Base-by-base conservation (phyloP, 2,329 filamentous ascomycete species). In the Trichoderma sp. region DNA sequence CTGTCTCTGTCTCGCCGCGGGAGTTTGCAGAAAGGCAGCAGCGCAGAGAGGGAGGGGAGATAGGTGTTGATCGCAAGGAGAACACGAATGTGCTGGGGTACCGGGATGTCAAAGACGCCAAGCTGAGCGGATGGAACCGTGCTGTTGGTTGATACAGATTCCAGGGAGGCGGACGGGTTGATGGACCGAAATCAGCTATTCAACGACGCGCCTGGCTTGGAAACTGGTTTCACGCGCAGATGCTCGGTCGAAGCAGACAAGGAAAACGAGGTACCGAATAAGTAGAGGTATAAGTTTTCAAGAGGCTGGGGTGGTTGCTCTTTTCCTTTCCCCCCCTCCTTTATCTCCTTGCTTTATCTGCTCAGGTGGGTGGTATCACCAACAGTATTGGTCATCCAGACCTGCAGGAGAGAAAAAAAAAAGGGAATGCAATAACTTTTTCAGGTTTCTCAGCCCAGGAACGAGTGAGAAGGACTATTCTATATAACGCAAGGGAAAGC, bases 51-150 rank as follows among this genome's bases (percentile, higher is more conserved):
- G 20, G 30, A 58, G 36, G 15, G 30, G 28, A 15, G n/a, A 11
- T 5, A 53, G 39, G 39, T 30, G 66, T 36, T 57, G 57, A 61
- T 9, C 57, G 39, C 66, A 36, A 68, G 28, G 55, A 68, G 55
- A 26, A 36, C 66, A 68, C 57, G 66, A 53, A n/a, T 28, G 39
- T 28, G 39, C 36, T 26, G 30, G 36, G 55, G 34, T 68, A 12
- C 57, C 55, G 28, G 66, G 66, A 61, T 62, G 66, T 68, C 66
- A 61, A 58, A 68, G 66, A 50, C 50, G 39, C 66, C 66, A 61
- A 59, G 57, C 34, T 61, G 57, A 50, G 66, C 66, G 66, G 66
- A 61, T 68, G 55, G 36, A 34, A 62, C 39, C 57, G 66, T 50
- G 66, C 66, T 53, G 39, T 61, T 68, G 66, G 66, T 61, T 32